phyloP scores from a whole-genome alignment of 208 protist species.

The Leishmania aethiopica region DNA sequence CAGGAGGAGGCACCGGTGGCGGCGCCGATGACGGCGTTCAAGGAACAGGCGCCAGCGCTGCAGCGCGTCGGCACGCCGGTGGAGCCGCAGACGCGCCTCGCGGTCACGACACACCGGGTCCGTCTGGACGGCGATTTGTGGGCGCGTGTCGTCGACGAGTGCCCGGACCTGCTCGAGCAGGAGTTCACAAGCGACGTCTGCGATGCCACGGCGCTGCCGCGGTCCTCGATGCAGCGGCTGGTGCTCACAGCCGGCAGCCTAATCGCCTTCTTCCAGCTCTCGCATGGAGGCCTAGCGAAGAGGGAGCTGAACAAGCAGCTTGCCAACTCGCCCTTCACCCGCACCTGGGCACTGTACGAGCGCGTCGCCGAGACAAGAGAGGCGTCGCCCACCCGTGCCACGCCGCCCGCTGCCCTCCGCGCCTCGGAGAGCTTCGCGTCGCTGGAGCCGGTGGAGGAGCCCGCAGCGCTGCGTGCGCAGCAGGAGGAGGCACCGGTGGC shows the following conservation, averaged over 20 bases:
- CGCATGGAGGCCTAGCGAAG: slow-evolving; percentile 21
- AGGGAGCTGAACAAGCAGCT: slow-evolving; percentile 26
- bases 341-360: slow-evolving; percentile 27
- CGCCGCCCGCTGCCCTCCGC: not conserved
- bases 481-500: too few relatives aligned
- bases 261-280: slow-evolving; percentile 27
- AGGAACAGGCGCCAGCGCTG: not conserved
- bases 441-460: not conserved
- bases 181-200: slow-evolving; percentile 50
- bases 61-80: slow-evolving; percentile 3
- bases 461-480: too few relatives aligned
- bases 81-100: not conserved
- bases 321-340: slow-evolving; percentile 7
- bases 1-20: too few relatives aligned
- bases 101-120: slow-evolving; percentile 39
- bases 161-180: slow-evolving; percentile 31
- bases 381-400: not conserved
- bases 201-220: slow-evolving; percentile 20
- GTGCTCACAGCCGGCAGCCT: slow-evolving; percentile 29
- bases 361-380: not conserved
- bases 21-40: too few relatives aligned
- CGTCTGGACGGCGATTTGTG: slow-evolving; percentile 51
- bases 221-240: slow-evolving; percentile 8
- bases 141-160: slow-evolving; percentile 32
- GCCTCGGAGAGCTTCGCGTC: not conserved